Evolutionary conservation across 768 basidiomycete genomes (phyloP).

Genomic region (Suillus bovinus): DNA sequence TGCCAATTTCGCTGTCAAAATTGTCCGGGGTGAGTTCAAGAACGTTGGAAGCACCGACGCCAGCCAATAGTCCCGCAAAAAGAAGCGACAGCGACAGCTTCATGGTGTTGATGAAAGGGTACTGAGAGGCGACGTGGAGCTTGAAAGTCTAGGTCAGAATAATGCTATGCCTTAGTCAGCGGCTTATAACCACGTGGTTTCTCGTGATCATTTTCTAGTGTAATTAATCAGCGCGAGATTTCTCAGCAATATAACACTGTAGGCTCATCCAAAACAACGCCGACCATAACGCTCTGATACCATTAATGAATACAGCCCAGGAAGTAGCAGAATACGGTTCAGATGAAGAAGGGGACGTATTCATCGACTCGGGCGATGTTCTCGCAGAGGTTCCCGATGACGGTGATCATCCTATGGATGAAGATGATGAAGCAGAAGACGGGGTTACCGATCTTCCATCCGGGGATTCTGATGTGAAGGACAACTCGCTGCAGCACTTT

Average conservation of each 20-base stretch:
- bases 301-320: conserved; percentile 27
- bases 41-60: conserved; percentile 76
- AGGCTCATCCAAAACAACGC: not conserved
- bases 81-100: conserved; percentile 56
- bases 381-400: conserved; percentile 64
- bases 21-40: conserved; percentile 73
- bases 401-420: conserved; percentile 72
- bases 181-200: conserved; percentile 12
- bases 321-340: conserved; percentile 40
- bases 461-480: conserved; percentile 43
- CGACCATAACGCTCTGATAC: conserved; percentile 1
- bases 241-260: conserved; percentile 25
- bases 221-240: conserved; percentile 24
- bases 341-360: conserved; percentile 55
- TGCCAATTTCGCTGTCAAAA: conserved; percentile 75
- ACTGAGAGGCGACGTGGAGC: conserved; percentile 31
- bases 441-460: conserved; percentile 44
- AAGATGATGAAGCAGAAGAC: conserved; percentile 58
- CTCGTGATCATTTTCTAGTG: not conserved
- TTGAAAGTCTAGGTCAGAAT: not conserved
- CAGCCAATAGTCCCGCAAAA: conserved; percentile 53
- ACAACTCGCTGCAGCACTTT: conserved; percentile 73
- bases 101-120: conserved; percentile 44
- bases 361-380: conserved; percentile 67
- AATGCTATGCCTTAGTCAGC: conserved; percentile 13